Percentiles rank a stretch among this genome's conserved stretches.
Evolutionary conservation across 108 stramenopile species (phyloP).

Genomic region (Stephanodiscus triporus): DNA sequence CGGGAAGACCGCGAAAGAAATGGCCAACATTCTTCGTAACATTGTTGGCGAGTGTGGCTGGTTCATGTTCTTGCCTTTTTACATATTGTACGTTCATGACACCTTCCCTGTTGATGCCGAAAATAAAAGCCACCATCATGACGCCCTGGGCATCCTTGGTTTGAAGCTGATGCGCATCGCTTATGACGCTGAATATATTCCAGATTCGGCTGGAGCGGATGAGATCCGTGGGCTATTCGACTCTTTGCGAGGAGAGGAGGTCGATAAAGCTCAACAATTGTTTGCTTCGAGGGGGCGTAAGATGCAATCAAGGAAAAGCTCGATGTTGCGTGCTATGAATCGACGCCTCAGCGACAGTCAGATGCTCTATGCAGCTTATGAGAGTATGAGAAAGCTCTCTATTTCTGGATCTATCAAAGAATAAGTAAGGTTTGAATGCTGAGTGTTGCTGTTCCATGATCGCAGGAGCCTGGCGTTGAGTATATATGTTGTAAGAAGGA

Average conservation of each 20-base stretch:
- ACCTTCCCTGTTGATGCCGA: constrained; percentile 21
- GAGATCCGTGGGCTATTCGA: constrained; percentile 12
- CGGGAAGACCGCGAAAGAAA: constrained; percentile 19
- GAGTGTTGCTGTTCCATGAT: too few species aligned
- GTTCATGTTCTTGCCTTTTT: constrained; percentile 28
- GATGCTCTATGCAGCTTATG: constrained; percentile 3
- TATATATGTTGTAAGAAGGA: too few species aligned
- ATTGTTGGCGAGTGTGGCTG: constrained; percentile 24
- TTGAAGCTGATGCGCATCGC: constrained; percentile 31
- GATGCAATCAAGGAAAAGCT: constrained; percentile 26
- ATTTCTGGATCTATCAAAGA: neutral
- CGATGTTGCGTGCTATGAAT: constrained; percentile 25
- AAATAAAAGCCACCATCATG: constrained; percentile 8
- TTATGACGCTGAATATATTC: constrained; percentile 23
- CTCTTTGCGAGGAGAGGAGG: constrained; percentile 24
- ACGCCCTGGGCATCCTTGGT: constrained; percentile 41
- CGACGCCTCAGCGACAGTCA: constrained; percentile 33
- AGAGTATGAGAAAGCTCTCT: constrained; percentile 2
- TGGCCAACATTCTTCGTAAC: constrained; percentile 24
- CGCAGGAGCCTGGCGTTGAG: too few species aligned
- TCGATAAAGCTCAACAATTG: neutral
- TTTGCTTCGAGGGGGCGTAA: neutral
- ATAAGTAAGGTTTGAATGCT: neutral
- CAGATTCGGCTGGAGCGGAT: constrained; percentile 16
- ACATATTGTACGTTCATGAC: constrained; percentile 17